A percentile compares a stretch with the other conserved stretches of the same genome.
These are phyloP conservation scores for Chlorociboria aeruginascens DNA, from an alignment of 495 filamentous ascomycete genomes.

Conservation along the genomic window DNA sequence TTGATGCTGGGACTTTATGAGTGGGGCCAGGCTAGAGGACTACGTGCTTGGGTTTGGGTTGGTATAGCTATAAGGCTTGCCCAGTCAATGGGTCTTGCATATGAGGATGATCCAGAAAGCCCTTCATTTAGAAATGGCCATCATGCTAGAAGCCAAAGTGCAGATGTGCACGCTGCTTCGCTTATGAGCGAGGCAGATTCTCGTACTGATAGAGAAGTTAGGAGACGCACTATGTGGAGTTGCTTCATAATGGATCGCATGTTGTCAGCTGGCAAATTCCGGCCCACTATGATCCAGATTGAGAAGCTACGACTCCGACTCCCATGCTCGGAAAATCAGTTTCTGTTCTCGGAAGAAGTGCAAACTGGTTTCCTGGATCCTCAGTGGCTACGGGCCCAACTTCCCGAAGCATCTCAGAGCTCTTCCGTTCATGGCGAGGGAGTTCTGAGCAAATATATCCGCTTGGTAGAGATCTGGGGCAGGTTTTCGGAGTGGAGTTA, in stretches of 20 bases:
- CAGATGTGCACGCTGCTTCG: slow-evolving; percentile 15
- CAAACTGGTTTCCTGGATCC: slow-evolving; percentile 34
- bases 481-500: slow-evolving; percentile 66
- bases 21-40: slow-evolving; percentile 65
- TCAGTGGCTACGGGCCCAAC: slow-evolving; percentile 1
- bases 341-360: slow-evolving; percentile 56
- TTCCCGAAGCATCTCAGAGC: slow-evolving; percentile 22
- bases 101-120: slow-evolving; percentile 37
- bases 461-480: slow-evolving; percentile 68
- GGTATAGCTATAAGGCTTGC: slow-evolving; percentile 67
- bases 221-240: slow-evolving; percentile 75
- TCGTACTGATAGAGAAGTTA: slow-evolving; percentile 62
- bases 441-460: slow-evolving; percentile 63
- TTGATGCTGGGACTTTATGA: slow-evolving; percentile 79
- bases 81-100: slow-evolving; percentile 57
- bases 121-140: neutral
- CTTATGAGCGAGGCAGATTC: slow-evolving; percentile 10
- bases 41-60: slow-evolving; percentile 67
- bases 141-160: slow-evolving; percentile 4
- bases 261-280: slow-evolving; percentile 62
- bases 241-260: slow-evolving; percentile 76
- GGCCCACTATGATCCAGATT: slow-evolving; percentile 54
- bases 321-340: slow-evolving; percentile 52
- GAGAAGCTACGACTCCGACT: slow-evolving; percentile 58
- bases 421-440: slow-evolving; percentile 50